These are phyloP conservation scores for Aspergillus fumigatiaffinis DNA, from an alignment of 2,329 filamentous ascomycete species.

Conservation along the genomic window DNA sequence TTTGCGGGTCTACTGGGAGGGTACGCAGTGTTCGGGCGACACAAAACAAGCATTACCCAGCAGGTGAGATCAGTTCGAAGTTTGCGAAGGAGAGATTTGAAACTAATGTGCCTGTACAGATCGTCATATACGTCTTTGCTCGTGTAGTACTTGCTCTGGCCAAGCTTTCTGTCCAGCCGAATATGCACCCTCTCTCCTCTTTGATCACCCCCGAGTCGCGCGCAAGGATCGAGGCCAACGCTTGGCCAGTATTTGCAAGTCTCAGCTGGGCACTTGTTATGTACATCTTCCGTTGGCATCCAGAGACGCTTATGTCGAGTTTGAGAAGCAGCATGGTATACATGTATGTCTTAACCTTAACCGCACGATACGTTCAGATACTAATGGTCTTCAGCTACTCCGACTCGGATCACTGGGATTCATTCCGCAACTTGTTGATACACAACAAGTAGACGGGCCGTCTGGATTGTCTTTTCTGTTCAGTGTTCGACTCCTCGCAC, in stretches of 20 bases:
- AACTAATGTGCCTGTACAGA: slow-evolving; percentile 49
- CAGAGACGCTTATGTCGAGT: slow-evolving; percentile 85
- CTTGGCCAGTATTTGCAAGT: slow-evolving; percentile 90
- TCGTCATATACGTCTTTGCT: slow-evolving; percentile 96
- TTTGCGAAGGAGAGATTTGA: not conserved
- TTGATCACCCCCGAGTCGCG: slow-evolving; percentile 44
- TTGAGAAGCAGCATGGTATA: slow-evolving; percentile 95
- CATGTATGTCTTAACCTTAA: slow-evolving; percentile 62
- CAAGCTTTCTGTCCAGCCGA: slow-evolving; percentile 70
- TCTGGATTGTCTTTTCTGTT: not conserved
- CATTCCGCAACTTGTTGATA: slow-evolving; percentile 75
- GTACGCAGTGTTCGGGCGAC: slow-evolving; percentile 86
- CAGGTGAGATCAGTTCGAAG: slow-evolving; percentile 41
- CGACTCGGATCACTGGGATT: slow-evolving; percentile 86
- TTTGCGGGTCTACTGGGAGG: slow-evolving; percentile 83
- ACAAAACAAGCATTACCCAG: slow-evolving; percentile 78
- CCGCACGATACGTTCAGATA: not conserved
- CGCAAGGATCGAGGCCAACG: slow-evolving; percentile 59
- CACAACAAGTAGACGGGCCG: slow-evolving; percentile 63
- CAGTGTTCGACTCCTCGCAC: not conserved
- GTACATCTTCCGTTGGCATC: slow-evolving; percentile 90
- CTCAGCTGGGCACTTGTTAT: slow-evolving; percentile 91
- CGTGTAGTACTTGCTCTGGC: slow-evolving; percentile 81
- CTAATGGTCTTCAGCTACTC: slow-evolving; percentile 51
- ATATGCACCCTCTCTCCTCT: slow-evolving; percentile 38